Conservation (phyloP, 345 rosid species). For the Bruguiera parviflora region DNA sequence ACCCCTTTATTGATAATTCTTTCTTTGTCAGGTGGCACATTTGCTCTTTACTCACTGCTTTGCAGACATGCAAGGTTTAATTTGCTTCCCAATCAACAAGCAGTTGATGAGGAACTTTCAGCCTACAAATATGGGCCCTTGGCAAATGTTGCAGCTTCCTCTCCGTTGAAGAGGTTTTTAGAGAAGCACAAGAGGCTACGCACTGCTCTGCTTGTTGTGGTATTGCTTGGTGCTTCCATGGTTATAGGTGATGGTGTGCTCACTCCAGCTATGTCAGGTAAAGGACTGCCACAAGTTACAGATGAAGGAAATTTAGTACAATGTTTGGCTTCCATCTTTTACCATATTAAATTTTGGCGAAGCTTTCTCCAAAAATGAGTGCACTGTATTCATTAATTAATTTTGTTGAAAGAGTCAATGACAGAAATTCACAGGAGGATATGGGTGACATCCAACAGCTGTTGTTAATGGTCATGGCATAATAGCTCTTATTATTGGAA, state of each 20-base stretch:
- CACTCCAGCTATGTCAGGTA: constrained; percentile 89
- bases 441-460: not conserved
- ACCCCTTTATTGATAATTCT: constrained; percentile 17
- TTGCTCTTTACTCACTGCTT: constrained; percentile 87
- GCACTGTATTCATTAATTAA: too few relatives aligned
- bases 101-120: constrained; percentile 93
- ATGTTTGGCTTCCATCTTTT: not conserved
- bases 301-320: not conserved
- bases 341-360: not conserved
- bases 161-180: constrained; percentile 61
- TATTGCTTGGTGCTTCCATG: constrained; percentile 82
- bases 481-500: constrained; percentile 1
- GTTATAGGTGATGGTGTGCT: constrained; percentile 89
- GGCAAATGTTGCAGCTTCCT: constrained; percentile 30
- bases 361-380: too few relatives aligned
- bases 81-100: constrained; percentile 93
- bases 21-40: constrained; percentile 64
- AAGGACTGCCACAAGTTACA: not conserved
- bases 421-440: not conserved
- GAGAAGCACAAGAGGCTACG: constrained; percentile 74
- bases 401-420: too few relatives aligned
- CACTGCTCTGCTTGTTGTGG: constrained; percentile 67
- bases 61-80: constrained; percentile 86
- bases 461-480: not conserved
- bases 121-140: constrained; percentile 69